These are phyloP conservation scores for Oryza glaberrima DNA, from an alignment of 176 grass and related monocot genomes.

Conservation along the genomic window DNA sequence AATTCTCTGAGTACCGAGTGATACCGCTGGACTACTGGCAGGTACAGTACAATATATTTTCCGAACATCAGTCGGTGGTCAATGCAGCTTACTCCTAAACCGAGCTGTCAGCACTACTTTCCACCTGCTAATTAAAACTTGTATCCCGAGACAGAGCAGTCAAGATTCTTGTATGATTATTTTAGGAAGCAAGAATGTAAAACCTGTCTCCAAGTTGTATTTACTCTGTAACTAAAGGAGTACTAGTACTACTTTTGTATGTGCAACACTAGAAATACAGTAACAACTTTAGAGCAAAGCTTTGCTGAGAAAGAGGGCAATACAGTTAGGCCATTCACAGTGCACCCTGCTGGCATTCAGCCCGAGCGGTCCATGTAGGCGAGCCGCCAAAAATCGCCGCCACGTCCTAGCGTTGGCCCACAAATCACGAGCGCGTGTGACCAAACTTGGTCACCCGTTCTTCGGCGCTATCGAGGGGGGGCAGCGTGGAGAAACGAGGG, in stretches of 20 bases:
- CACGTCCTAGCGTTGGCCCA: too few relatives aligned
- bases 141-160: neutral
- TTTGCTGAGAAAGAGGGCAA: constrained; percentile 39
- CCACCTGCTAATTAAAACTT: constrained; percentile 10
- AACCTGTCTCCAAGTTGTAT: neutral
- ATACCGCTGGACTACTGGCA: neutral
- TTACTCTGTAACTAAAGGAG: neutral
- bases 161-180: neutral
- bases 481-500: too few relatives aligned
- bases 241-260: too few relatives aligned
- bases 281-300: neutral
- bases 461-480: too few relatives aligned
- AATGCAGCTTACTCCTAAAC: constrained; percentile 10
- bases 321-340: neutral
- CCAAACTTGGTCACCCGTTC: too few relatives aligned
- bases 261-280: neutral
- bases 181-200: neutral
- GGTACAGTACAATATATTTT: neutral
- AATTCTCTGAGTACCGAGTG: neutral
- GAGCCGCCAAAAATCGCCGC: too few relatives aligned
- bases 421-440: too few relatives aligned
- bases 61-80: neutral
- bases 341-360: too few relatives aligned
- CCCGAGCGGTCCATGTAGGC: too few relatives aligned
- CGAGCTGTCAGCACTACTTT: constrained; percentile 18